A percentile compares a stretch with the other conserved stretches of the same genome.
These are phyloP conservation scores for Lactarius psammicola DNA, from an alignment of 768 basidiomycete genomes.

Conservation along the genomic window DNA sequence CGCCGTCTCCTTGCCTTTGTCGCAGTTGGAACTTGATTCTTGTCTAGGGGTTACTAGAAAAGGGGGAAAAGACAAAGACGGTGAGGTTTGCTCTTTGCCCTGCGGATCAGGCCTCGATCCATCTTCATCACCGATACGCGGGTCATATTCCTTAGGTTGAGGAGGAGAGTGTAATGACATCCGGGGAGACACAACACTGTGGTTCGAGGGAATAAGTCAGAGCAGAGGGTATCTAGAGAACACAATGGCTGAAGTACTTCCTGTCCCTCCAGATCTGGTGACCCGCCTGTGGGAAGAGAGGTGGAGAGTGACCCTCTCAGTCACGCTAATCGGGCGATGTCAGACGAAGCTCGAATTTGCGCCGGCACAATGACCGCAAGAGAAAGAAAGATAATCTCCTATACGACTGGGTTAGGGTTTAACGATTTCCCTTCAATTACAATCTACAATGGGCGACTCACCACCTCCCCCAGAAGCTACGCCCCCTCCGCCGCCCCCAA, in stretches of 20 bases:
- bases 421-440: neutral
- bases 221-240: neutral
- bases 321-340: neutral
- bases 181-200: neutral
- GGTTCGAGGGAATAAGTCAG: neutral
- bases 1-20: constrained; percentile 5
- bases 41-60: constrained; percentile 6
- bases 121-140: constrained; percentile 35
- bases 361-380: neutral
- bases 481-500: constrained; percentile 46
- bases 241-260: neutral
- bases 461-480: constrained; percentile 43
- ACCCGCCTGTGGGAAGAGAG: neutral
- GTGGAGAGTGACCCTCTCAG: neutral
- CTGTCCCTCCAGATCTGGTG: neutral
- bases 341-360: neutral
- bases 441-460: constrained; percentile 34
- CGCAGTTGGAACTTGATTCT: neutral
- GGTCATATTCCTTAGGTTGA: constrained; percentile 26
- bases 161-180: constrained; percentile 12
- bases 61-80: neutral
- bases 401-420: constrained; percentile 2
- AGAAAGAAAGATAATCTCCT: neutral
- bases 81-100: constrained; percentile 20
- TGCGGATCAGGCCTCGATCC: neutral